Evolutionary conservation across 1,139 yeast genomes (phyloP), one percentile per base, ranked within the genome.

Genomic region (Suhomyces ambrosiae): DNA sequence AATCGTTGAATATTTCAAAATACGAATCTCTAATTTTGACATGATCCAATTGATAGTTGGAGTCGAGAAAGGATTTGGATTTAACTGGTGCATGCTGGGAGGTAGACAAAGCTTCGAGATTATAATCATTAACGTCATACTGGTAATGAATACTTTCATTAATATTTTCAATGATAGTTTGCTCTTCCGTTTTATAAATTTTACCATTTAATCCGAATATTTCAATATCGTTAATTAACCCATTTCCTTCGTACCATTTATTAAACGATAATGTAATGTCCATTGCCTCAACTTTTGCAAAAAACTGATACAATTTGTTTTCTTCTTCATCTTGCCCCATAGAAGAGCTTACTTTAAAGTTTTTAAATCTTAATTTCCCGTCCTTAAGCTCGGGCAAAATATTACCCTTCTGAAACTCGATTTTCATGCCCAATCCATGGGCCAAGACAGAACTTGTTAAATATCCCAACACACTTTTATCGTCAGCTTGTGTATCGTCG

Each of bases 211-310:
- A 65, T 0, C 92, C 92, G 36, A 65, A 72, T 1, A 84, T 64
- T 39, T 82, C 83, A 31, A 83, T 60, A 46, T 80, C 80, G 37
- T 81, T 67, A 27, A 84, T 74, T 21, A 85, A 60, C 0, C 94
- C 94, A 32, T 74, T 71, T 0, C 88, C 83, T 42, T 76, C 76
- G 34, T 80, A 70, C 90, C 90, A 84, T 56, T 84, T 84, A 30
- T 71, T 69, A 45, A 84, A 76, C 1, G 86, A 79, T 15, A 84
- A 60, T 0, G 84, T 74, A 27, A 83, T 53, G 45, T 78, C 79
- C 44, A 82, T 62, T 12, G 78, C 71, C 37, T 80, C 77, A 19
- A 82, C 66, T 11, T 61, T 61, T 21, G 82, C 71, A 8, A 63
- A 57, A 23, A 71, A 62, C 13, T 47, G 47, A 32, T 48, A 38